These are phyloP conservation scores for Quercus variabilis DNA, from an alignment of 306 rosid genomes.

Conservation along the genomic window DNA sequence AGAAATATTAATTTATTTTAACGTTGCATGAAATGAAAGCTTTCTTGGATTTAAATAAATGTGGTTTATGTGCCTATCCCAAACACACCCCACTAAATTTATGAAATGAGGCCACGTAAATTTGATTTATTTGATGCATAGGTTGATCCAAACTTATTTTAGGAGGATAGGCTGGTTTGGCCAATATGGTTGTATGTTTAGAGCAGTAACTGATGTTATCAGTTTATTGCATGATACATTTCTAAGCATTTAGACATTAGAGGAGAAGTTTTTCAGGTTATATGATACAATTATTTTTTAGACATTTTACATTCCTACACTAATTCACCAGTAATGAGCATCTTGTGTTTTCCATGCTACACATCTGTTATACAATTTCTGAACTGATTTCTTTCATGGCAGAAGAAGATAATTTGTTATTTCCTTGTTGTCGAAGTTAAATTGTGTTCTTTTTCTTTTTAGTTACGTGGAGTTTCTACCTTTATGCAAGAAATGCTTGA, in stretches of 20 bases:
- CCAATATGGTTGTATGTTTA: neutral
- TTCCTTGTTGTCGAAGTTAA: slow-evolving; percentile 15
- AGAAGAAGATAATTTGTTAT: slow-evolving; percentile 7
- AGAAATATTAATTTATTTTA: neutral
- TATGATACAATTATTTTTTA: neutral
- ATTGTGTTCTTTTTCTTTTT: slow-evolving; percentile 15
- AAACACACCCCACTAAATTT: neutral
- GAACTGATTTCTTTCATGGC: neutral
- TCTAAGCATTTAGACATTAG: neutral
- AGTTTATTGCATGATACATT: neutral
- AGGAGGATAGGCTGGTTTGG: neutral
- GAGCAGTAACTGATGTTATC: neutral
- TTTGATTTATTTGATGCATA: neutral
- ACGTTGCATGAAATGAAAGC: neutral
- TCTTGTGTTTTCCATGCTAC: neutral
- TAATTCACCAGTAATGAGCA: neutral
- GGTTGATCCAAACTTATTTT: neutral
- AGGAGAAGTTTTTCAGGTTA: neutral
- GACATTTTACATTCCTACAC: neutral
- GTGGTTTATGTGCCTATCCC: neutral
- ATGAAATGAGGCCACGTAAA: neutral
- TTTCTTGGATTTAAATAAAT: neutral
- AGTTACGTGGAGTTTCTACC: slow-evolving; percentile 98
- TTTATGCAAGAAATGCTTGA: slow-evolving; percentile 99
- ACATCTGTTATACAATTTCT: slow-evolving; percentile 2